A percentile compares a stretch with the other conserved stretches of the same genome.
Evolutionary conservation across 2,329 filamentous ascomycete species (phyloP).

Genomic region (Calonectria crousiana): DNA sequence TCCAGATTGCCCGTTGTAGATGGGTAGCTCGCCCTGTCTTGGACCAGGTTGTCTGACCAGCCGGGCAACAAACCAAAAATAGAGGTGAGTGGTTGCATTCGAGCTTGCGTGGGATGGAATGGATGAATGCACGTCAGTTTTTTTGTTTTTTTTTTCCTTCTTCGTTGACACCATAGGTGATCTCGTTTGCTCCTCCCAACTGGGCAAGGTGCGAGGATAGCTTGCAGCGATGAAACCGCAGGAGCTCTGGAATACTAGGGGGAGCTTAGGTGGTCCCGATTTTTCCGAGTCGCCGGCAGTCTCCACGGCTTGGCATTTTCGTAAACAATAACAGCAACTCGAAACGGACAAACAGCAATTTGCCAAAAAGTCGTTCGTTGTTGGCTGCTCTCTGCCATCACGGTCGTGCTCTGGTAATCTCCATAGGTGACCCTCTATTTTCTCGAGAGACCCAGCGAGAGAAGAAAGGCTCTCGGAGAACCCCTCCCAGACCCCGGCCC

Average conservation of each 20-base stretch:
- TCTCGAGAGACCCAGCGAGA: neutral
- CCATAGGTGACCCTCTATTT: neutral
- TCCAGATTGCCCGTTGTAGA: neutral
- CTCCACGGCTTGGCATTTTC: neutral
- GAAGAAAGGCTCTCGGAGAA: neutral
- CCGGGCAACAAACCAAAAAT: conserved; percentile 23
- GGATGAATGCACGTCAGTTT: conserved; percentile 1
- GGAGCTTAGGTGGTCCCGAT: neutral
- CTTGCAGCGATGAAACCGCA: neutral
- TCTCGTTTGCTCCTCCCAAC: conserved; percentile 8
- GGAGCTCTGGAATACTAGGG: neutral
- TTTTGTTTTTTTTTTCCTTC: neutral
- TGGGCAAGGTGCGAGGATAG: neutral
- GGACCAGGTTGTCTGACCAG: conserved; percentile 7
- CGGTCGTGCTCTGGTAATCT: neutral
- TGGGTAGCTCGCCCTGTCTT: neutral
- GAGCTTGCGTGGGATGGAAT: neutral
- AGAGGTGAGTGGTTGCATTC: conserved; percentile 3
- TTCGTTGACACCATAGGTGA: neutral
- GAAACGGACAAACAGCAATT: neutral
- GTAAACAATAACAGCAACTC: neutral
- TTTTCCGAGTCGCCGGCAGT: neutral
- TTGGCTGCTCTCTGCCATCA: neutral
- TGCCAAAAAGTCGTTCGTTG: neutral
- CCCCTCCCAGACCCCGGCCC: neutral